A percentile compares a stretch with the other conserved stretches of the same genome.
These are phyloP conservation scores for Salvia miltiorrhiza DNA, from an alignment of 257 asterid genomes.

Conservation along the genomic window DNA sequence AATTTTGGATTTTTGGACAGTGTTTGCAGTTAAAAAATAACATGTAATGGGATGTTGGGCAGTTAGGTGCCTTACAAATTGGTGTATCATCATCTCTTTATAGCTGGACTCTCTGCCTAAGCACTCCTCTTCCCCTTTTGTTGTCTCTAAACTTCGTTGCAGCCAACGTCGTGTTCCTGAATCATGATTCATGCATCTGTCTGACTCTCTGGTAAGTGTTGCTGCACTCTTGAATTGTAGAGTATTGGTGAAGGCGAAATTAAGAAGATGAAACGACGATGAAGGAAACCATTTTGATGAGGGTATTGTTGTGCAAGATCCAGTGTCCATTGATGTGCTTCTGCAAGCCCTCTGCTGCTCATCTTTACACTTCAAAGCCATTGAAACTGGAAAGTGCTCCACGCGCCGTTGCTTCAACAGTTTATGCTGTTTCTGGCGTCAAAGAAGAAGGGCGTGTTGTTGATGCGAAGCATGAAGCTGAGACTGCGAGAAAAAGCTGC, in stretches of 20 bases:
- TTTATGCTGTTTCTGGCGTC: slow-evolving; percentile 30
- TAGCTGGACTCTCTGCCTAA: slow-evolving; percentile 41
- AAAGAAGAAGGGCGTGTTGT: slow-evolving; percentile 22
- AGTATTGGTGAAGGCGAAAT: background rate
- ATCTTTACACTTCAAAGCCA: slow-evolving; percentile 45
- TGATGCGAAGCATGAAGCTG: slow-evolving; percentile 22
- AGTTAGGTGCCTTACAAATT: slow-evolving; percentile 25
- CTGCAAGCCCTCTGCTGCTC: slow-evolving; percentile 81
- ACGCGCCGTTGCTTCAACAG: slow-evolving; percentile 28
- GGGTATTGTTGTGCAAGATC: slow-evolving; percentile 78
- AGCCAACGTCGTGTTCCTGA: background rate
- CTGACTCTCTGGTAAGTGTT: background rate
- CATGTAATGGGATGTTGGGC: slow-evolving; percentile 36
- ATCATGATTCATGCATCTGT: background rate
- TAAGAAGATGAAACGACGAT: slow-evolving; percentile 31
- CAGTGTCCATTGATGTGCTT: slow-evolving; percentile 78
- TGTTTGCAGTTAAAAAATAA: background rate
- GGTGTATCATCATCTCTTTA: slow-evolving; percentile 19
- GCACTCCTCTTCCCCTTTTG: slow-evolving; percentile 28
- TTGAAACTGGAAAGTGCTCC: slow-evolving; percentile 52
- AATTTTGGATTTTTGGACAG: background rate
- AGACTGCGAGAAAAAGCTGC: slow-evolving; percentile 50
- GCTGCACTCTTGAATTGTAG: background rate
- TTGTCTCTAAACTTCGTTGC: slow-evolving; percentile 25
- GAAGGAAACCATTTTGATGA: slow-evolving; percentile 69